Base-by-base conservation (phyloP, 139 green algal genomes). In the Coelastrella sp. region DNA sequence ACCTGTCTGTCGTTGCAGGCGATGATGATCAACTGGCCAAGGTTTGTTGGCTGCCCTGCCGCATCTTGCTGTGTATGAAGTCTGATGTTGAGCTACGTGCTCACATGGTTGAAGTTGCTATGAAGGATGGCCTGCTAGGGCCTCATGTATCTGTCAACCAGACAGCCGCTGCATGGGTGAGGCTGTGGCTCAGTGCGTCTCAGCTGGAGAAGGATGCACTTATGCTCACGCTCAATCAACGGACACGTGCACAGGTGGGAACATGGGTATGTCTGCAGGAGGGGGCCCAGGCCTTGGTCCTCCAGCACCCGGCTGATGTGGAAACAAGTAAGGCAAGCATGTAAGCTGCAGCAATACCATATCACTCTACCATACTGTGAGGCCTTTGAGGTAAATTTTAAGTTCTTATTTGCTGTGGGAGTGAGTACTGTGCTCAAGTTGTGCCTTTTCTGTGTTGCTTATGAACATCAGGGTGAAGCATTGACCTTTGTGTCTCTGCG, bases 41-140 rank as follows among this genome's bases (percentile, higher is more conserved):
- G 84, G 78, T 35, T 57, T 87, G 58, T 78, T 91, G 78, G 78
- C n/a, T 87, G 35, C 78, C 79, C 14, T 57, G 65, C 8, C 87
- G 78, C 14, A 57, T 86, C 7, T 10, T 87, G 61, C 61, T 91
- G 61, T 90, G 87, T 76, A 70, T 61, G 57, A 85, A 82, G 59
- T 57, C n/a, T 8, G 87, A 90, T n/a, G 35, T 58, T 17, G 73
- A 85, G 87, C 76, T 90, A 17, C 76, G 87, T 6, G 20, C 20
- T 6, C 61, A 91, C 27, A 25, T 91, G 20, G 22, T 87, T 10
- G 79, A 85, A 27, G 63, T 7, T 15, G 12, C 84, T 4, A 74
- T 66, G 65, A 82, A 78, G 17, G 82, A 93, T 15, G 94, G 96
- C 57, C 87, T 98, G 68, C 93, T 98, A 24, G 91, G 94, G 0